These are phyloP conservation scores for Cornus kousa DNA, from an alignment of 148 eudicot genomes.

Conservation along the genomic window DNA sequence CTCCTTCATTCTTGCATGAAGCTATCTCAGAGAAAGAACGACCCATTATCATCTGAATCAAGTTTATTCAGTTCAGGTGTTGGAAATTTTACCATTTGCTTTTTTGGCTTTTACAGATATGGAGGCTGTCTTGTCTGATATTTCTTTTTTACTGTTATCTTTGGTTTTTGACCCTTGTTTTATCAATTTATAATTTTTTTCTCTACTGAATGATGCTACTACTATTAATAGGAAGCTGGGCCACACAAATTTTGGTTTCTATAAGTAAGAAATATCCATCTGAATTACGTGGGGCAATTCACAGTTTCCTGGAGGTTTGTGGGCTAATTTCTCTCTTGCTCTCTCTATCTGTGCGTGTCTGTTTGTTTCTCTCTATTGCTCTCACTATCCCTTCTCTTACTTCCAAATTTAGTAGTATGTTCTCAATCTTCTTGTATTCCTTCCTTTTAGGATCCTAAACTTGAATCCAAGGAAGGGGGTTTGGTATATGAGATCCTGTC, in stretches of 20 bases:
- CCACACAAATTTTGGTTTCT: slow-evolving; percentile 49
- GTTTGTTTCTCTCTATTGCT: no score
- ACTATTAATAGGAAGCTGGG: slow-evolving; percentile 42
- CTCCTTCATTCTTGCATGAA: slow-evolving; percentile 57
- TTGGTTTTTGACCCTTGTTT: background rate
- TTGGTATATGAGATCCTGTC: slow-evolving; percentile 50
- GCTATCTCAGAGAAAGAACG: slow-evolving; percentile 35
- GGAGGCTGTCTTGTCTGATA: background rate
- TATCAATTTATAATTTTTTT: background rate
- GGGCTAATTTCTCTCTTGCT: background rate
- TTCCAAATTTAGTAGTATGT: background rate
- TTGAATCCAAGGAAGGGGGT: slow-evolving; percentile 53
- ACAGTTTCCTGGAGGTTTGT: slow-evolving; percentile 59
- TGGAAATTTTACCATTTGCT: background rate
- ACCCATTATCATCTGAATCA: slow-evolving; percentile 37
- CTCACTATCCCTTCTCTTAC: background rate
- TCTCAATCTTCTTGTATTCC: background rate
- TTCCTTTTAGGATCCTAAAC: slow-evolving; percentile 40
- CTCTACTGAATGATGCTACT: background rate
- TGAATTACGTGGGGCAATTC: slow-evolving; percentile 66
- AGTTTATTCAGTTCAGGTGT: slow-evolving; percentile 29
- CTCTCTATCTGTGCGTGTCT: background rate
- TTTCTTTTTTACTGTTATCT: background rate
- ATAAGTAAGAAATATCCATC: slow-evolving; percentile 55
- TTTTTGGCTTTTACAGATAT: background rate